Percentiles rank a stretch among this genome's conserved stretches.
Evolutionary conservation across 768 basidiomycete genomes (phyloP).

Genomic region (Candolleomyces efflorescens): DNA sequence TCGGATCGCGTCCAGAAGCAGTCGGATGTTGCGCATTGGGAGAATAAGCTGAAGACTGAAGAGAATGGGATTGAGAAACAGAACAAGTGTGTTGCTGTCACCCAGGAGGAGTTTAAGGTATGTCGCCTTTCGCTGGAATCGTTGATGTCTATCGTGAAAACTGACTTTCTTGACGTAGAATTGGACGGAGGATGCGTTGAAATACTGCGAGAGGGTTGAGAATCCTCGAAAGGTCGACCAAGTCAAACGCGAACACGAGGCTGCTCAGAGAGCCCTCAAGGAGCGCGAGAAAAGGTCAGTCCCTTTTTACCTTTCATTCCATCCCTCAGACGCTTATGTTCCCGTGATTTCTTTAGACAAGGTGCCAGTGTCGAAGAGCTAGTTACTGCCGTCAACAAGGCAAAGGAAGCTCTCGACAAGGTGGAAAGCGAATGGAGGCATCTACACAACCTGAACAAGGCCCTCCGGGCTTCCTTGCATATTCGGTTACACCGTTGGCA

Average conservation of each 20-base stretch:
- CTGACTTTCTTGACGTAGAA: constrained; percentile 29
- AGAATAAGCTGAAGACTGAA: constrained; percentile 50
- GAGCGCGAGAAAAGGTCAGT: constrained; percentile 61
- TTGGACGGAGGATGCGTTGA: constrained; percentile 61
- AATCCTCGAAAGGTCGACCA: constrained; percentile 54
- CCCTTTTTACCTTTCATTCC: neutral
- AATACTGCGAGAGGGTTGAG: constrained; percentile 54
- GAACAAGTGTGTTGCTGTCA: constrained; percentile 41
- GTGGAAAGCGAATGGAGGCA: constrained; percentile 61
- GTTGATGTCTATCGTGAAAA: neutral
- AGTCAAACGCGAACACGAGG: constrained; percentile 59
- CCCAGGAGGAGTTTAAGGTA: constrained; percentile 64
- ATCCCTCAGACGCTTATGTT: too few species aligned
- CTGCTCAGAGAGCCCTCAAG: constrained; percentile 58
- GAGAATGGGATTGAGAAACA: constrained; percentile 38
- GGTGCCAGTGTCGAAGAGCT: constrained; percentile 79
- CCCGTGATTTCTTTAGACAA: constrained; percentile 39
- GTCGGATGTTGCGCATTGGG: constrained; percentile 41
- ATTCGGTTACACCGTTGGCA: constrained; percentile 55
- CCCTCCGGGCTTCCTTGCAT: constrained; percentile 20
- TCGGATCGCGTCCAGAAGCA: constrained; percentile 48
- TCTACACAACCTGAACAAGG: constrained; percentile 64
- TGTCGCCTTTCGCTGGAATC: constrained; percentile 12
- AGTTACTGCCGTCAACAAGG: constrained; percentile 63
- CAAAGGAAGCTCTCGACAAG: constrained; percentile 52